Base-by-base conservation (phyloP, 2,329 filamentous ascomycete genomes). In the Exophiala sp. region DNA sequence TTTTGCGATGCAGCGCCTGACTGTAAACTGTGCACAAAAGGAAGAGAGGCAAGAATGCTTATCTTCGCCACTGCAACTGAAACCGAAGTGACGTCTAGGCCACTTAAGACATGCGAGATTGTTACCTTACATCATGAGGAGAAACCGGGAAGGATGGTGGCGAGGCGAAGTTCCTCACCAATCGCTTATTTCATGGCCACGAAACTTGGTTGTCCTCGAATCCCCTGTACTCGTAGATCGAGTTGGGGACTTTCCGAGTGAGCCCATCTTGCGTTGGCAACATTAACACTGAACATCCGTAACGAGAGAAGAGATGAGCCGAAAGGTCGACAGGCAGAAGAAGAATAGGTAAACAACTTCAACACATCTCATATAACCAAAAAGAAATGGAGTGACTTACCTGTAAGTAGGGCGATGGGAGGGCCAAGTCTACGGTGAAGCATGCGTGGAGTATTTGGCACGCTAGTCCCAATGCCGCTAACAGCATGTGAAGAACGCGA, bases 121-220 rank as follows among this genome's bases (percentile, higher is more conserved):
- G 35, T 36, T 43, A 35, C 18, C 39, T 43, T 50, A 50, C 47
- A 50, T 50, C 47, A 50, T 50, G 20, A 14, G 29, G 39, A 39
- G 21, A 20, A 50, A 43, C 41, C 32, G 20, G 11, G 5, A 6
- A 29, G n/a, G 9, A 24, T 42, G n/a, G 39, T 35, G 47, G 47
- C 38, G 29, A n/a, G 38, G 18, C 32, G 47, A 43, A n/a, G 10
- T 43, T 50, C 47, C 47, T 50, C 47, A 43, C 47, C 47, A 50
- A 50, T 50, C 47, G 47, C 47, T 50, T 50, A 50, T 43, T 50
- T 34, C 47, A 50, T 34, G 47, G 24, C 21, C 39, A 16, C 38
- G 39, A 50, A 50, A 50, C 38, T 50, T 50, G 47, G 47, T 50
- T 41, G 21, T 42, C 10, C 35, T 38, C 35, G 35, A 38, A 11